phyloP scores from a whole-genome alignment of 192 early-diverging fungal genomes.

The Obelidium mucronatum region DNA sequence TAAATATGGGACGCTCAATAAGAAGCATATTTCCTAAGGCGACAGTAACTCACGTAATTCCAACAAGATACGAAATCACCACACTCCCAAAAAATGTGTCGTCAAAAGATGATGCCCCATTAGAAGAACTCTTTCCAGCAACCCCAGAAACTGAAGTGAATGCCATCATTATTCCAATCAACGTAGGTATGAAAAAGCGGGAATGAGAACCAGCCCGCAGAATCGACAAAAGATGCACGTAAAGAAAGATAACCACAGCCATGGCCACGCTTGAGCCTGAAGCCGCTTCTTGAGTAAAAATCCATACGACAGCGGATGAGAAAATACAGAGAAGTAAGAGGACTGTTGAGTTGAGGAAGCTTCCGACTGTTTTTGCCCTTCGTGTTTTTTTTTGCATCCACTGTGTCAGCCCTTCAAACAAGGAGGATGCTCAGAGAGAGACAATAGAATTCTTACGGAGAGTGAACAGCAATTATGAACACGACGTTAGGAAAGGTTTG shows the following conservation, averaged over 20 bases:
- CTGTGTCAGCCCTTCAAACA: background rate
- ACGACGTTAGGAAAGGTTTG: constrained; percentile 1
- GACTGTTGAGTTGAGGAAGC: constrained; percentile 27
- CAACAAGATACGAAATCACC: constrained; percentile 13
- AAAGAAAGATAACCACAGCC: constrained; percentile 25
- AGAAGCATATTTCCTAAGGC: background rate
- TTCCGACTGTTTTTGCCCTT: constrained; percentile 32
- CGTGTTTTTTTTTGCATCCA: background rate
- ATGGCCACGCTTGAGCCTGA: constrained; percentile 10
- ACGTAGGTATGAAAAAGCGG: constrained; percentile 29
- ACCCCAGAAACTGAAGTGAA: constrained; percentile 12
- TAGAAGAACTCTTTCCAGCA: constrained; percentile 19
- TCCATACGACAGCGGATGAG: constrained; percentile 8
- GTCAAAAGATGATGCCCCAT: constrained; percentile 11
- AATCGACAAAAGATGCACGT: constrained; percentile 29
- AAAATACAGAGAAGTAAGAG: background rate
- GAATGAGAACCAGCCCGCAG: constrained; percentile 28
- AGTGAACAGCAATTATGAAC: background rate
- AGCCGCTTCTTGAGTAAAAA: constrained; percentile 20
- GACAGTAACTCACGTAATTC: constrained; percentile 14
- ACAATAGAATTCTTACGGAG: background rate
- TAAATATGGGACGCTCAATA: background rate
- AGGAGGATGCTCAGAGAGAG: background rate
- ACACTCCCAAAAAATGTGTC: background rate
- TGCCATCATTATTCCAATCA: constrained; percentile 13